These are phyloP conservation scores for Colletotrichum truncatum DNA, from an alignment of 2,329 filamentous ascomycete species.

Conservation along the genomic window DNA sequence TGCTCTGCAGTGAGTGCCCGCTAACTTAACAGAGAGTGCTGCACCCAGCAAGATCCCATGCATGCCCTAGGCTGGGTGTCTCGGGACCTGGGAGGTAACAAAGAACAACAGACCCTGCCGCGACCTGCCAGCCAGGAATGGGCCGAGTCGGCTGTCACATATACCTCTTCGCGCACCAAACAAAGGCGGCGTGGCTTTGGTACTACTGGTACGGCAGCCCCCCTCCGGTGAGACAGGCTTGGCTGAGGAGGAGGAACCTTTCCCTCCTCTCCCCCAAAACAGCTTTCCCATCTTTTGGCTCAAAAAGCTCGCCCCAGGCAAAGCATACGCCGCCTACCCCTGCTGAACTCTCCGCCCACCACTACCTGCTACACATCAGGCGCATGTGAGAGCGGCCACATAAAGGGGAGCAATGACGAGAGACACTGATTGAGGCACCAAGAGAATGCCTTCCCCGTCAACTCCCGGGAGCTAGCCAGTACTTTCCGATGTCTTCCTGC, in stretches of 20 bases:
- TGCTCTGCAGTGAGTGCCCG: not conserved
- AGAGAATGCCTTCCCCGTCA: conserved; percentile 14
- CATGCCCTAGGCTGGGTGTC: conserved; percentile 2
- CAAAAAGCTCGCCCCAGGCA: not conserved
- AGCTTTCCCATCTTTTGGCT: not conserved
- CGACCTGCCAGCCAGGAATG: conserved; percentile 6
- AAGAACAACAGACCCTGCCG: not conserved
- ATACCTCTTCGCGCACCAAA: conserved; percentile 14
- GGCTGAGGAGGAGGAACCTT: conserved; percentile 3
- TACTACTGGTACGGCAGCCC: not conserved
- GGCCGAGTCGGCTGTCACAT: conserved; percentile 19
- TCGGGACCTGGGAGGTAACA: conserved; percentile 21
- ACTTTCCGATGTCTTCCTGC: conserved; percentile 18
- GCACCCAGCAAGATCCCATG: conserved; percentile 26
- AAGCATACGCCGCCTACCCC: not conserved
- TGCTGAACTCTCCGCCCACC: not conserved
- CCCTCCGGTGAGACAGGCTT: conserved; percentile 20
- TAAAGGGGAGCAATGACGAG: not conserved
- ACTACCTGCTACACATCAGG: not conserved
- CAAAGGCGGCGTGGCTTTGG: conserved; percentile 7
- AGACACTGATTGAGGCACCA: not conserved
- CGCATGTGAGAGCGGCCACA: conserved; percentile 24
- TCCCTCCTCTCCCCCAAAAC: not conserved
- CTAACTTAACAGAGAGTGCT: not conserved
- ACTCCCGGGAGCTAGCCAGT: conserved; percentile 12